Evolutionary conservation across 2,329 filamentous ascomycete genomes (phyloP).

Genomic region (Cucurbitaria berberidis): DNA sequence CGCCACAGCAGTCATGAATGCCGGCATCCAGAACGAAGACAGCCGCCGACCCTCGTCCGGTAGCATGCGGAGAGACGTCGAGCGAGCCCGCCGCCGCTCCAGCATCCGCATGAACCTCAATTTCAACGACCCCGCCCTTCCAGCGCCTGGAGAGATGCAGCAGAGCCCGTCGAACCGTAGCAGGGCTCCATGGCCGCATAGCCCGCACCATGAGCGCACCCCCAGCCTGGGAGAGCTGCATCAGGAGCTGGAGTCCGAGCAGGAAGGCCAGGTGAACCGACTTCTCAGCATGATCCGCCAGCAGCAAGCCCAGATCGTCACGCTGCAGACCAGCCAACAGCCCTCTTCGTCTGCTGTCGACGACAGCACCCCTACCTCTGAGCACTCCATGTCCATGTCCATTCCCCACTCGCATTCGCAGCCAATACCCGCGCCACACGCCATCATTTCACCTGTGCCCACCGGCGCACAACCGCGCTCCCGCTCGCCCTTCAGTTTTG

Average conservation of each 20-base stretch:
- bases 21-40: constrained; percentile 71
- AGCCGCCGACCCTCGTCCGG: constrained; percentile 56
- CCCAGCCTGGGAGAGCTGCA: constrained; percentile 79
- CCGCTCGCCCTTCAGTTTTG: constrained; percentile 41
- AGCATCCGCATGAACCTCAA: constrained; percentile 75
- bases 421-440: constrained; percentile 34
- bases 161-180: constrained; percentile 48
- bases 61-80: constrained; percentile 53
- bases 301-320: constrained; percentile 73
- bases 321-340: constrained; percentile 56
- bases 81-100: constrained; percentile 66
- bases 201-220: constrained; percentile 69
- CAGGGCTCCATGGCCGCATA: constrained; percentile 48
- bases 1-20: constrained; percentile 78
- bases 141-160: constrained; percentile 72
- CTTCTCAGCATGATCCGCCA: constrained; percentile 77
- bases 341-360: constrained; percentile 56
- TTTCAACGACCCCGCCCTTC: constrained; percentile 72
- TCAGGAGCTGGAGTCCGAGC: constrained; percentile 79
- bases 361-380: constrained; percentile 58
- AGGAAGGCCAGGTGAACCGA: constrained; percentile 80
- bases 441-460: constrained; percentile 47
- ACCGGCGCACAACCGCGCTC: constrained; percentile 56
- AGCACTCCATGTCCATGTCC: constrained; percentile 54
- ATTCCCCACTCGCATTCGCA: constrained; percentile 24